Percentiles rank a stretch among this genome's conserved stretches.
Evolutionary conservation across 495 filamentous ascomycete genomes (phyloP).

Genomic region (Daldinia caldariorum): DNA sequence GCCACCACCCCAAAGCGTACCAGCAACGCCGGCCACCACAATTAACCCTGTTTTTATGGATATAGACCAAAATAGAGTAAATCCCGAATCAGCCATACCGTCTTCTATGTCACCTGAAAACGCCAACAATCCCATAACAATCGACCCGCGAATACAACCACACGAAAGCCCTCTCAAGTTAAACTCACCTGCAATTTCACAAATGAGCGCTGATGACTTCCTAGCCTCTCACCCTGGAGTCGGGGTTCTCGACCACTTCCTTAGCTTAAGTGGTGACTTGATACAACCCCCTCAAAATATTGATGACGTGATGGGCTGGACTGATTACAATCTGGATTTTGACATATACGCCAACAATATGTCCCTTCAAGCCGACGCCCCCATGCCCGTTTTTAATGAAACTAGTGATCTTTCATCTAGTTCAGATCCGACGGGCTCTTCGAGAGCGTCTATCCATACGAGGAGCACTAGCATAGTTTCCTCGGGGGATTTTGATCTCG

Average conservation of each 20-base stretch:
- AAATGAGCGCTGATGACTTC: conserved; percentile 47
- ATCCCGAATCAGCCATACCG: conserved; percentile 36
- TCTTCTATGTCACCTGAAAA: conserved; percentile 45
- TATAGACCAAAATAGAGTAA: conserved; percentile 42
- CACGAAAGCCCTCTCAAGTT: conserved; percentile 44
- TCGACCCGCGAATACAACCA: conserved; percentile 45
- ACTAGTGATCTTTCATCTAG: conserved; percentile 48
- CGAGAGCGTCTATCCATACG: conserved; percentile 57
- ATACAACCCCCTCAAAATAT: conserved; percentile 43
- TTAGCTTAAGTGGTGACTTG: conserved; percentile 46
- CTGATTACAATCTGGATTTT: conserved; percentile 49
- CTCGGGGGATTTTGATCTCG: conserved; percentile 49
- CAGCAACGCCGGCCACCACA: conserved; percentile 31
- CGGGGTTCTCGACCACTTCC: conserved; percentile 51
- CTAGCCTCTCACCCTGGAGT: conserved; percentile 49
- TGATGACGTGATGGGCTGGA: conserved; percentile 52
- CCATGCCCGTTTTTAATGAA: conserved; percentile 47
- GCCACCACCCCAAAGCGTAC: conserved; percentile 40
- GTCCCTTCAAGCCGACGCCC: conserved; percentile 46
- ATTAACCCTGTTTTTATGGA: conserved; percentile 53
- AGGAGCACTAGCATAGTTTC: conserved; percentile 58
- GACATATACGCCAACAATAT: conserved; percentile 47
- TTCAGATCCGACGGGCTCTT: conserved; percentile 54
- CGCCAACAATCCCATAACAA: conserved; percentile 36
- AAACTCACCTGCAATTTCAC: conserved; percentile 48